Evolutionary conservation across 2,329 filamentous ascomycete species (phyloP), one percentile per base, ranked within the genome.

Genomic region (Ceratocystis colombiana): DNA sequence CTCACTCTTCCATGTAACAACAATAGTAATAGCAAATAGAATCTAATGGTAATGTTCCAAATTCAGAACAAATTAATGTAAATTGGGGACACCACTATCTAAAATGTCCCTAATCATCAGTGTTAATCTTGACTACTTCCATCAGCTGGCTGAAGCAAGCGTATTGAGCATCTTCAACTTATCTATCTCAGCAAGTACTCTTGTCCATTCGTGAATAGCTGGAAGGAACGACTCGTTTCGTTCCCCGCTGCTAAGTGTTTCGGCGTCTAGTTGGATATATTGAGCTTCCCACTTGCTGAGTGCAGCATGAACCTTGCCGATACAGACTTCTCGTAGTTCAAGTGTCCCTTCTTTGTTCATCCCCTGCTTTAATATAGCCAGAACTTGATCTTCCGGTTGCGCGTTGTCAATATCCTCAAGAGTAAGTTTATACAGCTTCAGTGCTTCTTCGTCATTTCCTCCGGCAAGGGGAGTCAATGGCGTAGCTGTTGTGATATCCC

Each of bases 141-240:
- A 17, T 59, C 25, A 59, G 28, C 53, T 59, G 28, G 37, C 46
- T 22, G 50, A 25, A 22, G 57, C 53, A 25, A 65, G 20, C 5
- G 64, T 25, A 33, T 46, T 61, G 10, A 65, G 30, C 22, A 33
- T 17, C 55, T 61, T 57, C 22, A 69, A 30, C 45, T 79, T 75
- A 70, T 78, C 76, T 66, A 94, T 73, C 30, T 85, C 83, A 0
- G 87, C 87, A 67, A 95, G 79, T 68, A 82, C 83, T 69, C 81
- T 80, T 57, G 92, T 75, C 85, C 89, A 93, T 46, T 75, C 78
- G 70, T 88, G 84, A 25, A 93, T 79, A 0, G 85, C 83, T 0
- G 84, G 83, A 0, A 83, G 85, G 71, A 88, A 89, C 71, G 95
- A 88, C 71, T 84, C 81, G 71, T 82, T 81, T 1, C 85, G 77